A percentile compares a stretch with the other conserved stretches of the same genome.
These are phyloP conservation scores for Lachancea sp. DNA, from an alignment of 805 yeast genomes.

Conservation along the genomic window DNA sequence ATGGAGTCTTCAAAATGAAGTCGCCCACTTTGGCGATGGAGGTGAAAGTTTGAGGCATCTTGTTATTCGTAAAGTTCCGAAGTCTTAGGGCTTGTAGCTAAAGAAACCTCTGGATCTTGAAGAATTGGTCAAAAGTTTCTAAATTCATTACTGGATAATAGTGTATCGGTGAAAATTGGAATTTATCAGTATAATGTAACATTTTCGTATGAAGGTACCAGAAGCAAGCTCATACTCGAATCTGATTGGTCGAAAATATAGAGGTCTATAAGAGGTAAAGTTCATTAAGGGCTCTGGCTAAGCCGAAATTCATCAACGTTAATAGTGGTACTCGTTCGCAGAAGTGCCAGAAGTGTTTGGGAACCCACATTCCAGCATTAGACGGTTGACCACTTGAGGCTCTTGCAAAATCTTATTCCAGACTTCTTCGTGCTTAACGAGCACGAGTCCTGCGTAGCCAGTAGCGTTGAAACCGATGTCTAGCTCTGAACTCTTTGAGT, in stretches of 20 bases:
- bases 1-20: conserved; percentile 73
- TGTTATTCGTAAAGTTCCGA: background rate
- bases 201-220: background rate
- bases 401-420: conserved; percentile 45
- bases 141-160: too few species aligned
- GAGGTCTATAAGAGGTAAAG: background rate
- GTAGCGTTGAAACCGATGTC: conserved; percentile 67
- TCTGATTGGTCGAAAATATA: conserved; percentile 3
- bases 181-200: background rate
- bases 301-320: conserved; percentile 7
- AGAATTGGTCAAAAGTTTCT: background rate
- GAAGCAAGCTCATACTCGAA: background rate
- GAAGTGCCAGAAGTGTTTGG: conserved; percentile 50
- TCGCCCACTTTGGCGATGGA: conserved; percentile 70
- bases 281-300: background rate
- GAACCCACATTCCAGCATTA: conserved; percentile 63
- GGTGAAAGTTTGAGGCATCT: conserved; percentile 46
- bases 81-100: background rate
- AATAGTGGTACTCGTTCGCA: conserved; percentile 63
- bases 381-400: conserved; percentile 36
- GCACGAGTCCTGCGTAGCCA: conserved; percentile 71
- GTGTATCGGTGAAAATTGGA: background rate
- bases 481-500: conserved; percentile 42
- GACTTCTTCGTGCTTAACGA: conserved; percentile 62
- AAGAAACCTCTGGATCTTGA: background rate